Conservation (phyloP, 2,329 filamentous ascomycete genomes). For the Cryphonectria carpinicola region DNA sequence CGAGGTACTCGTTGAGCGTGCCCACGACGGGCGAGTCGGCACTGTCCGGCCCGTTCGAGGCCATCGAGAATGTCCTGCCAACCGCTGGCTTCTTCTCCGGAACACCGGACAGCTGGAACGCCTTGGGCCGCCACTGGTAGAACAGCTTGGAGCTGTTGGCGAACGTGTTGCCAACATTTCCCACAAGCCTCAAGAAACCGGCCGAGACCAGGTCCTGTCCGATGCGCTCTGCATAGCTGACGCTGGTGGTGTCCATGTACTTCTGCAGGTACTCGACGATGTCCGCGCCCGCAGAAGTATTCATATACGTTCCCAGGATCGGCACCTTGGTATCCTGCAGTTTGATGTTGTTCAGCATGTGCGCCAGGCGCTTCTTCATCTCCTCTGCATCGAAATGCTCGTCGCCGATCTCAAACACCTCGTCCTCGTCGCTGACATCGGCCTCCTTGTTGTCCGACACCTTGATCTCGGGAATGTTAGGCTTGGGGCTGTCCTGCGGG, state of each 20-base stretch:
- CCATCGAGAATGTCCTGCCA: constrained; percentile 74
- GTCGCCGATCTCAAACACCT: constrained; percentile 88
- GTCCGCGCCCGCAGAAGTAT: constrained; percentile 87
- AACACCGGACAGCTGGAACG: constrained; percentile 84
- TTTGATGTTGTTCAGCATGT: constrained; percentile 86
- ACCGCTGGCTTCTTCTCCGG: constrained; percentile 83
- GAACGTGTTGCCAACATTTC: constrained; percentile 93
- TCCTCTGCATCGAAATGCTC: constrained; percentile 83
- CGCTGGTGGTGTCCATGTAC: constrained; percentile 78
- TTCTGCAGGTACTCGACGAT: constrained; percentile 95
- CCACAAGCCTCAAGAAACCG: constrained; percentile 87
- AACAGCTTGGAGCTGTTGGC: constrained; percentile 97
- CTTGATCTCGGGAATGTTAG: constrained; percentile 81
- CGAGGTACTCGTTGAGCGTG: constrained; percentile 84
- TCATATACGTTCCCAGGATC: constrained; percentile 92
- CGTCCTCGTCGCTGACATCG: constrained; percentile 73
- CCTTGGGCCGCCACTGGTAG: constrained; percentile 95
- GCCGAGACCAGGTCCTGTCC: constrained; percentile 88
- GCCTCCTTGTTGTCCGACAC: constrained; percentile 67
- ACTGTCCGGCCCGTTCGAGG: constrained; percentile 58
- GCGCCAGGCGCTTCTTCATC: constrained; percentile 84
- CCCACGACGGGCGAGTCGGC: constrained; percentile 81
- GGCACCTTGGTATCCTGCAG: constrained; percentile 92
- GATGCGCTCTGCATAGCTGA: constrained; percentile 91
- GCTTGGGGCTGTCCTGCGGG: constrained; percentile 70